Percentiles rank a stretch among this genome's conserved stretches.
Conservation (phyloP, 2,329 filamentous ascomycete species). For the Scorias spongiosa region DNA sequence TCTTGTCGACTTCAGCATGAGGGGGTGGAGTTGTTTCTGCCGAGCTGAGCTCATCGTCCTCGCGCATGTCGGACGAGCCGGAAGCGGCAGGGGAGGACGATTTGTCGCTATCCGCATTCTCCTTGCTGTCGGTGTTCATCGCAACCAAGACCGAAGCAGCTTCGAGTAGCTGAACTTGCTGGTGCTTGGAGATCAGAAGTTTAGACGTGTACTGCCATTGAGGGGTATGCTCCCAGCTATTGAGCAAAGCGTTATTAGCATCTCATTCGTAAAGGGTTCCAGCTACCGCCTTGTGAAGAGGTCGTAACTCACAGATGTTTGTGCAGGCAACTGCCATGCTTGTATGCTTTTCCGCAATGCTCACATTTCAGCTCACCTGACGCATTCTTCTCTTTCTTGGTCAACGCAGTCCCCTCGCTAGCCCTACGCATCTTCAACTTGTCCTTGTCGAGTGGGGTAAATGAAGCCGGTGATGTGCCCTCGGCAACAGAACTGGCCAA, state of each 20-base stretch:
- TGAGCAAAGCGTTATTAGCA: slow-evolving; percentile 7
- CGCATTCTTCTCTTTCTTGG: slow-evolving; percentile 69
- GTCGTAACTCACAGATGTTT: slow-evolving; percentile 86
- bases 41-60: slow-evolving; percentile 59
- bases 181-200: slow-evolving; percentile 95
- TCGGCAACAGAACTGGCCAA: slow-evolving; percentile 47
- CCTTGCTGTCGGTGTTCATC: slow-evolving; percentile 59
- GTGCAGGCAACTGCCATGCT: slow-evolving; percentile 99
- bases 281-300: neutral
- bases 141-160: slow-evolving; percentile 88
- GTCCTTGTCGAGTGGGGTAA: slow-evolving; percentile 32
- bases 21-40: slow-evolving; percentile 87
- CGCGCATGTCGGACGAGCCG: slow-evolving; percentile 57
- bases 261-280: neutral
- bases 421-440: slow-evolving; percentile 45
- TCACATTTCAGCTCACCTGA: slow-evolving; percentile 85
- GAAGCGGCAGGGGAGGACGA: slow-evolving; percentile 78
- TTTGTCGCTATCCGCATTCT: slow-evolving; percentile 59
- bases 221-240: slow-evolving; percentile 97
- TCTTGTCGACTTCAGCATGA: slow-evolving; percentile 42
- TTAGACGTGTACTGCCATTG: slow-evolving; percentile 97
- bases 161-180: slow-evolving; percentile 94
- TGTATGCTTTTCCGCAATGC: slow-evolving; percentile 98
- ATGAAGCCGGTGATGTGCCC: slow-evolving; percentile 43
- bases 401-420: slow-evolving; percentile 73